Percentiles rank a stretch among this genome's conserved stretches.
Evolutionary conservation across 345 rosid species (phyloP).

Genomic region (Acer yangbiense): DNA sequence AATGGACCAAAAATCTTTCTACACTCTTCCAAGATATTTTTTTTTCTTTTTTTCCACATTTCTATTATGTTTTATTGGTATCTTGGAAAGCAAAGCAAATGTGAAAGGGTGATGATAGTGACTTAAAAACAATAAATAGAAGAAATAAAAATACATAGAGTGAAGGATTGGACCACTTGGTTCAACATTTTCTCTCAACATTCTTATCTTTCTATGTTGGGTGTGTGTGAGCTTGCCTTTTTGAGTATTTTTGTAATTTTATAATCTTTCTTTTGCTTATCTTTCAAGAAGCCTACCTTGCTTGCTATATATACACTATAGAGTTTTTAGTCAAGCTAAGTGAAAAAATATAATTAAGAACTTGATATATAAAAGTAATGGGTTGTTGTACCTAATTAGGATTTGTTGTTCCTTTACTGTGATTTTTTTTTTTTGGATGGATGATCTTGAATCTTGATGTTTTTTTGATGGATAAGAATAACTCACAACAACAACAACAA

Average conservation of each 20-base stretch:
- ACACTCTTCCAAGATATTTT: not conserved
- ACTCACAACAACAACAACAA: not conserved
- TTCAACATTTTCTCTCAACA: conserved; percentile 1
- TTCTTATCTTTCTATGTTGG: conserved; percentile 10
- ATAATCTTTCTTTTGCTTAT: not conserved
- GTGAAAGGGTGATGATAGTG: not conserved
- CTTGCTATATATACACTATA: no score
- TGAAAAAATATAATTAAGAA: not conserved
- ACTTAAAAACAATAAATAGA: not conserved
- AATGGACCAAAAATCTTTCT: conserved; percentile 12
- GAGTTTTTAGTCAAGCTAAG: not conserved
- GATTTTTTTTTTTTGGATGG: not conserved
- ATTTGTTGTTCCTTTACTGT: not conserved
- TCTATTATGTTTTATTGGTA: conserved; percentile 6
- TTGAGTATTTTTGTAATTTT: not conserved
- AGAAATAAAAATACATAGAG: not conserved
- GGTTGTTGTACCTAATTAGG: conserved; percentile 21
- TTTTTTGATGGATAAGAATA: not conserved
- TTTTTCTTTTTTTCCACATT: not conserved
- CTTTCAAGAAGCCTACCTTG: not conserved
- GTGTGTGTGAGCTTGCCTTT: not conserved
- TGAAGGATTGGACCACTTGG: conserved; percentile 14
- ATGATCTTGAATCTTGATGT: not conserved
- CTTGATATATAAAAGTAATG: not conserved
- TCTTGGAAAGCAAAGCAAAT: not conserved